Percentiles rank a stretch among this genome's conserved stretches.
These are phyloP conservation scores for Capronia americana DNA, from an alignment of 2,329 filamentous ascomycete species.

Conservation along the genomic window DNA sequence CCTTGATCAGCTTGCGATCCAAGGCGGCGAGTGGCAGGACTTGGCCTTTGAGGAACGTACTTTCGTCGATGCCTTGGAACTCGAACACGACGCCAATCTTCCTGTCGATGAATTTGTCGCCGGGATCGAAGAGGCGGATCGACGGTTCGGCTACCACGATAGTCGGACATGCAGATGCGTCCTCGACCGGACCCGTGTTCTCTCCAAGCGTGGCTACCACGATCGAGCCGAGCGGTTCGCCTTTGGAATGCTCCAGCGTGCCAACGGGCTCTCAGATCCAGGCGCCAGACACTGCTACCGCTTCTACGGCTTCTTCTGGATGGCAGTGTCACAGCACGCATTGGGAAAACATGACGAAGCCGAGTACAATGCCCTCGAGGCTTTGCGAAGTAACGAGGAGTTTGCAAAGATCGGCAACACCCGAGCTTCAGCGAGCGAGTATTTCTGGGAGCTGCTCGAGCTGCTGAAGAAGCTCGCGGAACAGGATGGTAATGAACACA, in stretches of 20 bases:
- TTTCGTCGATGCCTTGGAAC: constrained; percentile 1
- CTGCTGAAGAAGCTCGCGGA: not conserved
- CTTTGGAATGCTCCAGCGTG: not conserved
- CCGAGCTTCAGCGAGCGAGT: not conserved
- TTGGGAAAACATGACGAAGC: not conserved
- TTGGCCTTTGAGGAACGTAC: not conserved
- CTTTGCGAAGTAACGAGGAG: not conserved
- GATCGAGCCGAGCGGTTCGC: not conserved
- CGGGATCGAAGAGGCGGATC: constrained; percentile 1
- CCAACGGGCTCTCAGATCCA: constrained; percentile 1
- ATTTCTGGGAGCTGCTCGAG: constrained; percentile 8
- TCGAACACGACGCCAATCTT: constrained; percentile 5
- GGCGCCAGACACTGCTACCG: constrained; percentile 5
- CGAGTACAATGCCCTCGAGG: not conserved
- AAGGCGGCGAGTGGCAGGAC: not conserved
- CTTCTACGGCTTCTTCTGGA: constrained; percentile 4
- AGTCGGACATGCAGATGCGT: constrained; percentile 2
- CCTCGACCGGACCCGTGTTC: not conserved
- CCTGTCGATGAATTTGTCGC: constrained; percentile 4
- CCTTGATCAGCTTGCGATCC: not conserved
- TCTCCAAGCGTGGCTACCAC: constrained; percentile 1
- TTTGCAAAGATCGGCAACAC: not conserved
- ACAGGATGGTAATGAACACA: not conserved
- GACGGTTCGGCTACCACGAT: constrained; percentile 6
- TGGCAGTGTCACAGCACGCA: not conserved